Conservation (phyloP, 176 grass and related monocot genomes). For the Avena atlantica region DNA sequence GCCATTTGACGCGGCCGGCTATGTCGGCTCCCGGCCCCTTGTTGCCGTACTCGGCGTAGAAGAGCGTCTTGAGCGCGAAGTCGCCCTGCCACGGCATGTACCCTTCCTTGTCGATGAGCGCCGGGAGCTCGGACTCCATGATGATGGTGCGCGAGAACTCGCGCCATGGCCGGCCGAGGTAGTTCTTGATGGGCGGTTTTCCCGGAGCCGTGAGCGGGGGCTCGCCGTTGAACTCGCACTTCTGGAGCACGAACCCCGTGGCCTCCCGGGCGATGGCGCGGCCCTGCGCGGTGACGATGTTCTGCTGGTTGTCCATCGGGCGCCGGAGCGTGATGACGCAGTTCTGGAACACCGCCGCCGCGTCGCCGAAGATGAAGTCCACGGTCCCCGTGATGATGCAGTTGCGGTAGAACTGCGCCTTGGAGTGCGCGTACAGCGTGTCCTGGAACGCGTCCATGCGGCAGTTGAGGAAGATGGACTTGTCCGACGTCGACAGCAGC, state of each 20-base stretch:
- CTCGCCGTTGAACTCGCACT: slow-evolving; percentile 71
- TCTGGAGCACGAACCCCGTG: slow-evolving; percentile 92
- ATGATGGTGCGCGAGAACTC: slow-evolving; percentile 72
- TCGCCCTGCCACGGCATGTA: slow-evolving; percentile 87
- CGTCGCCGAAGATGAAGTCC: slow-evolving; percentile 94
- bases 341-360: slow-evolving; percentile 90
- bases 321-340: slow-evolving; percentile 72
- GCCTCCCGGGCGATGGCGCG: slow-evolving; percentile 65
- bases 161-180: slow-evolving; percentile 79
- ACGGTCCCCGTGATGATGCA: slow-evolving; percentile 82
- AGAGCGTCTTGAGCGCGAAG: slow-evolving; percentile 74
- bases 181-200: slow-evolving; percentile 48
- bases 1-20: slow-evolving; percentile 61
- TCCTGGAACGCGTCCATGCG: slow-evolving; percentile 90
- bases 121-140: slow-evolving; percentile 82
- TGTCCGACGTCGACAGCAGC: slow-evolving; percentile 74
- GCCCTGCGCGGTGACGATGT: slow-evolving; percentile 89
- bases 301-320: slow-evolving; percentile 84
- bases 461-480: slow-evolving; percentile 87
- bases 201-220: slow-evolving; percentile 34
- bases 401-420: slow-evolving; percentile 88
- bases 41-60: slow-evolving; percentile 79
- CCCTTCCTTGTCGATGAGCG: slow-evolving; percentile 67
- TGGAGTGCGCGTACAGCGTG: slow-evolving; percentile 92
- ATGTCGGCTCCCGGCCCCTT: slow-evolving; percentile 59